Base-by-base conservation (phyloP, 352 stramenopile species). In the Pythium aquatile region DNA sequence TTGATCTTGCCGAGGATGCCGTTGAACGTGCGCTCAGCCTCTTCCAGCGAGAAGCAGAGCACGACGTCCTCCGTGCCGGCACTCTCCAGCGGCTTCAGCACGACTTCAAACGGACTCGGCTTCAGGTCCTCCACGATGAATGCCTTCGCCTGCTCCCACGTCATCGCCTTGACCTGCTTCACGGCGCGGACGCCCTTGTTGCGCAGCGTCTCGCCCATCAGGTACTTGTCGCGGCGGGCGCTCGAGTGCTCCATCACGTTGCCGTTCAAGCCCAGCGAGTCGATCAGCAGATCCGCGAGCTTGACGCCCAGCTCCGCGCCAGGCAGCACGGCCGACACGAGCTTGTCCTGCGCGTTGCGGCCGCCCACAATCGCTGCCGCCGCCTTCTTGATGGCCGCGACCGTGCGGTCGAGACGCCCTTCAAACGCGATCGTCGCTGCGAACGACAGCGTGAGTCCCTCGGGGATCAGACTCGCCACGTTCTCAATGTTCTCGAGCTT, bases 251-350 rank as follows among this genome's bases (percentile, higher is more conserved):
- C 62, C 68, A 96, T 82, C 6, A 82, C 55, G 70, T 98, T 98
- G 47, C 84, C 88, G 6, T 85, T 69, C 3, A 98, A 61, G 5
- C 83, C 82, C 7, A 99, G 75, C 47, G 83, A 72, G 74, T 98
- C 83, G 5, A 80, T 87, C 20, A 98, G 77, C 29, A 78, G 69
- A 81, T 98, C 94, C 0, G 94, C 92, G 28, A 98, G 81, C 37
- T 94, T 83, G 5, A 98, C 96, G 39, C 94, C 96, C 0, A 96
- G 88, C 72, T 98, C 94, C 0, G 93, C 94, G 37, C 94, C 96
- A 13, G 93, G 88, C 11, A 98, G 78, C 48, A 98, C 94, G 6
- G 87, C 93, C 11, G 74, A 79, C 28, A 98, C 79, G 13, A 74
- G 55, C 53, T 79, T 72, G n/a, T 76, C 67, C 26, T 77, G 72